Percentiles rank a stretch among this genome's conserved stretches.
Evolutionary conservation across 768 basidiomycete species (phyloP).

Genomic region (Tulasnella calospora): DNA sequence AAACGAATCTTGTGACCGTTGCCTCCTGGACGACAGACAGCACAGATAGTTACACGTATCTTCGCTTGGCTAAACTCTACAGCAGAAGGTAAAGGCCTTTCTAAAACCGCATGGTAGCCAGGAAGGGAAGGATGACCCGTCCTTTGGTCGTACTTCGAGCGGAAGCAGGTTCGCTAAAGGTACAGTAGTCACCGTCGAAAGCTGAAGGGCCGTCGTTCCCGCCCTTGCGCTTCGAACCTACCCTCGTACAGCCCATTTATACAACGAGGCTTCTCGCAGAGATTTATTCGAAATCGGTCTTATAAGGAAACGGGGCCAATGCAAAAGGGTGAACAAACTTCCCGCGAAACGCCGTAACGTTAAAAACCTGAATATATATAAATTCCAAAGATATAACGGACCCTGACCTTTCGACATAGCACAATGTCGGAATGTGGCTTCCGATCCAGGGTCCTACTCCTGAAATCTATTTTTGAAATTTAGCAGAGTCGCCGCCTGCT

Average conservation of each 20-base stretch:
- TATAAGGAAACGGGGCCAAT: too few species aligned
- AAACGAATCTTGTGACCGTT: not conserved
- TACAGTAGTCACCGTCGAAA: not conserved
- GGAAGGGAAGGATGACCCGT: not conserved
- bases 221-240: not conserved
- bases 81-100: not conserved
- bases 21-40: not conserved
- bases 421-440: not conserved
- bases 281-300: too few species aligned
- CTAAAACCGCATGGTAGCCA: not conserved
- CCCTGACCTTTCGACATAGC: not conserved
- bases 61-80: slow-evolving; percentile 1
- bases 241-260: not conserved
- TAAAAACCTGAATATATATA: not conserved
- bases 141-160: not conserved
- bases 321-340: not conserved
- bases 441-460: not conserved
- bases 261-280: not conserved
- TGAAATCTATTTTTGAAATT: slow-evolving; percentile 4
- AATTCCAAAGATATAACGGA: too few species aligned
- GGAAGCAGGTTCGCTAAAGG: not conserved
- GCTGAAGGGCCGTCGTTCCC: not conserved
- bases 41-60: not conserved
- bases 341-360: not conserved
- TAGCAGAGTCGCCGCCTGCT: not conserved